Percentiles rank a stretch among this genome's conserved stretches.
Evolutionary conservation across 2,329 filamentous ascomycete species (phyloP).

Genomic region (Diaporthe citrichinensis): DNA sequence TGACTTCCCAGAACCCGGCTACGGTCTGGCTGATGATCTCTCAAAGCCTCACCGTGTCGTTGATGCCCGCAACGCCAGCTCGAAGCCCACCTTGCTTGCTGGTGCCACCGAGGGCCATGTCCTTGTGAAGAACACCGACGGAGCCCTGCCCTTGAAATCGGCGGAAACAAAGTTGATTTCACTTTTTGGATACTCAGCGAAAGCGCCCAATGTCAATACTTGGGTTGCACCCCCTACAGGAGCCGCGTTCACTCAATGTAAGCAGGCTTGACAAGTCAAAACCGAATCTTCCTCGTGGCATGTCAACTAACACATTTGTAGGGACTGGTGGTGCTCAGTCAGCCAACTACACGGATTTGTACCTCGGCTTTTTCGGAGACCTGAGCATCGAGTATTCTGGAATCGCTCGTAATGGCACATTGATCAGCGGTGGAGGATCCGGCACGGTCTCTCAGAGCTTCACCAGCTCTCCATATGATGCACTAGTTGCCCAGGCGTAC

Average conservation of each 20-base stretch:
- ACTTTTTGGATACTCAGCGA: constrained; percentile 73
- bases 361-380: constrained; percentile 48
- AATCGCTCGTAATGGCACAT: constrained; percentile 59
- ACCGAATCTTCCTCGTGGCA: background rate
- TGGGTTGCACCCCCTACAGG: constrained; percentile 50
- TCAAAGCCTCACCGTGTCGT: constrained; percentile 65
- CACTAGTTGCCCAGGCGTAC: constrained; percentile 64
- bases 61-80: constrained; percentile 66
- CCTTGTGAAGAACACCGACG: constrained; percentile 72
- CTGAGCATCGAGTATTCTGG: constrained; percentile 38
- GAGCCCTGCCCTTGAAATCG: constrained; percentile 65
- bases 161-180: constrained; percentile 63
- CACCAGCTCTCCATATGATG: constrained; percentile 68
- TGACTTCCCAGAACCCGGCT: constrained; percentile 60
- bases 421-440: constrained; percentile 60
- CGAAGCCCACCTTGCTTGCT: constrained; percentile 60
- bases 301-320: background rate
- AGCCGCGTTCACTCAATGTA: constrained; percentile 46
- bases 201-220: constrained; percentile 58
- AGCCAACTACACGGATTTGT: constrained; percentile 51
- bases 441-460: constrained; percentile 57
- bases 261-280: background rate
- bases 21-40: constrained; percentile 66
- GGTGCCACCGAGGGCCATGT: constrained; percentile 75
- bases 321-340: constrained; percentile 58